Evolutionary conservation across 2,329 filamentous ascomycete species (phyloP), one percentile per base, ranked within the genome.

Genomic region (Exophiala mesophila): DNA sequence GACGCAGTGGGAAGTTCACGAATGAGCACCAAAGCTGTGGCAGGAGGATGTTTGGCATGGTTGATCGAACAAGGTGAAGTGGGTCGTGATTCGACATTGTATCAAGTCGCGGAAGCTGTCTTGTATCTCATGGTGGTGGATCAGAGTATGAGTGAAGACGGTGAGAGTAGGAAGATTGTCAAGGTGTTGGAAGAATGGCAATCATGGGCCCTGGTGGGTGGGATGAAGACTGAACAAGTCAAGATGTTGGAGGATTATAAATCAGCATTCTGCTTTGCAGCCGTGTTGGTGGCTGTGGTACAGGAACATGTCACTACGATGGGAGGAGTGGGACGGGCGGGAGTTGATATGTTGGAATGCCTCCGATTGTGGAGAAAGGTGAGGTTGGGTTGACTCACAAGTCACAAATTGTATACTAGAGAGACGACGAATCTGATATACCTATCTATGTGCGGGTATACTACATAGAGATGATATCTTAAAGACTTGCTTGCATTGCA

Each of bases 261-360:
- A 37, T 24, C 42, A 24, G 52, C 43, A 5, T 59, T 61, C 35
- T 58, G 56, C 41, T 56, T 55, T 36, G 58, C 58, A 26, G 52
- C 54, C 1, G 43, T 49, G 10, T 46, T 61, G 4, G 52, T 59
- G 8, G 45, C 48, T 15, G 52, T 58, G 8, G 47, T 61, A 8
- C 42, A 45, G 3, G 45, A 51, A 21, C 50, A 52, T 13, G 43
- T 42, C 10, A 41, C 39, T 9, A 48, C 50, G 9, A 43, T 23
- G 23, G 34, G 42, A n/a, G 45, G 31, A 12, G 39, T 20, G 10
- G 43, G 47, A 9, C 53, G 53, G 26, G 48, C 52, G 5, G 53
- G 54, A 7, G 52, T 49, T 7, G 57, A 59, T 42, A 59, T 59
- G 57, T 44, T 57, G 13, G 58, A 60, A 32, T 60, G 57, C 32